phyloP scores from a whole-genome alignment of 1,139 yeast species.

The Geotrichum candidum region DNA sequence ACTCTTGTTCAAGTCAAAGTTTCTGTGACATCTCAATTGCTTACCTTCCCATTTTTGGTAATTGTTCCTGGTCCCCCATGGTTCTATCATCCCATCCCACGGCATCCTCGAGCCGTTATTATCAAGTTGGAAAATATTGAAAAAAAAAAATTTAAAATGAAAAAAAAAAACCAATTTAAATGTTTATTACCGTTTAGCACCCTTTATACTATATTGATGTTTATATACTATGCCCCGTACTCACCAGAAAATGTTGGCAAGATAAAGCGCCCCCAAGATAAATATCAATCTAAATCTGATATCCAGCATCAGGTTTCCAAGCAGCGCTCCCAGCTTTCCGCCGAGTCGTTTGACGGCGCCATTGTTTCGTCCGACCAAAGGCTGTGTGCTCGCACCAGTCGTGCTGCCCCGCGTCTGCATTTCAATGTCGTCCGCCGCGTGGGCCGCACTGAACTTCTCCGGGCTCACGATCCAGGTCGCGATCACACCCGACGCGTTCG shows the following conservation, averaged over 20 bases:
- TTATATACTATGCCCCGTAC: neutral
- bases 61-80: too few species aligned
- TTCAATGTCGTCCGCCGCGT: neutral
- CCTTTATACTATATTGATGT: too few species aligned
- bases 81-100: too few species aligned
- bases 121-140: too few species aligned
- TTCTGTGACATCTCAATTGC: too few species aligned
- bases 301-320: conserved; percentile 2
- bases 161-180: too few species aligned
- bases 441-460: conserved; percentile 9
- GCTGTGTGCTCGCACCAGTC: neutral
- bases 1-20: too few species aligned
- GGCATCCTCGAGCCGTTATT: too few species aligned
- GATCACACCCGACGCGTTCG: conserved; percentile 16
- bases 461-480: conserved; percentile 16
- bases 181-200: too few species aligned
- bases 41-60: too few species aligned
- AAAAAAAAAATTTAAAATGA: too few species aligned
- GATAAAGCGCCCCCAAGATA: conserved; percentile 2
- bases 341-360: conserved; percentile 6
- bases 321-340: conserved; percentile 9
- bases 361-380: neutral
- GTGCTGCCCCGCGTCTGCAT: neutral
- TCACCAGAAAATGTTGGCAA: conserved; percentile 14
- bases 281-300: conserved; percentile 7